Percentiles rank a stretch among this genome's conserved stretches.
Evolutionary conservation across 169 alveolate species (phyloP).

Genomic region (Cryptosporidium viatorum): DNA sequence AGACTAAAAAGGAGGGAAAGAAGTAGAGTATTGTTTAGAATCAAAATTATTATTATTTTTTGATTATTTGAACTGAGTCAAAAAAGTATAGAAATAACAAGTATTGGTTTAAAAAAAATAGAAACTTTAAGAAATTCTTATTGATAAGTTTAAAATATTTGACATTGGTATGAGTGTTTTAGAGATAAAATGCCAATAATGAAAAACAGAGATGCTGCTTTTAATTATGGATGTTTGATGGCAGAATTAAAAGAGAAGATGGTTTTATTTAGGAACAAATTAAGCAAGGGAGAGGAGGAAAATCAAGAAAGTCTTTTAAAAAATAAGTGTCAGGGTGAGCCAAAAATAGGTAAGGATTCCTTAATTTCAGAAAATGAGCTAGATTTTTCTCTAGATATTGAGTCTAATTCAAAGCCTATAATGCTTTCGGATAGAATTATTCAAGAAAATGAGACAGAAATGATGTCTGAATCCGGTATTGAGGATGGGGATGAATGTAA

Average conservation of each 20-base stretch:
- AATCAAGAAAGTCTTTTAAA: background rate
- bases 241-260: slow-evolving; percentile 17
- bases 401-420: background rate
- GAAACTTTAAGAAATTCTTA: background rate
- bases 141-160: no score
- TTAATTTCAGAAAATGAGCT: slow-evolving; percentile 3
- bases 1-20: background rate
- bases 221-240: slow-evolving; percentile 27
- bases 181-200: background rate
- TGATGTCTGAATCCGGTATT: background rate
- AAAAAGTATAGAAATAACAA: no score
- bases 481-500: slow-evolving; percentile 2
- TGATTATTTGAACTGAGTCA: background rate
- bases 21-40: background rate
- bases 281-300: background rate
- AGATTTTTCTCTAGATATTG: background rate
- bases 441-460: background rate
- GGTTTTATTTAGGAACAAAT: background rate
- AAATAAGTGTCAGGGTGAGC: background rate
- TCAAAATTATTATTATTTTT: background rate
- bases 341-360: background rate
- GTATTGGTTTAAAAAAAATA: background rate
- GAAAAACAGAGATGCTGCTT: slow-evolving; percentile 11
- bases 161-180: background rate
- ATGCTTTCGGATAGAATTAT: background rate